Conservation (phyloP, 805 yeast genomes). For the Wickerhamomyces bisporus region DNA sequence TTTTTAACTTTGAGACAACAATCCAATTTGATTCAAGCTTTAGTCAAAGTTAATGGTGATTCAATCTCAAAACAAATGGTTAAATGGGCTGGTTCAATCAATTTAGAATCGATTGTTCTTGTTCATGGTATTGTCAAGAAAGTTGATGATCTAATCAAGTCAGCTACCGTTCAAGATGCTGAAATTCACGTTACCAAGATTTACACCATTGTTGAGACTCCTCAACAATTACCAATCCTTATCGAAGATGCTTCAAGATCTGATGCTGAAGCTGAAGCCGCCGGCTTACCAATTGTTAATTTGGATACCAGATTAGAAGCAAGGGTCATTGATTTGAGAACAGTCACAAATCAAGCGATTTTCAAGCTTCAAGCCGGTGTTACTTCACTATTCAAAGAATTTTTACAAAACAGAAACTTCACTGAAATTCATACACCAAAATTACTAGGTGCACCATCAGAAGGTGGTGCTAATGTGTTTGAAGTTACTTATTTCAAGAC, state of each 20-base stretch:
- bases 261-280: slow-evolving; percentile 89
- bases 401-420: slow-evolving; percentile 60
- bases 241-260: slow-evolving; percentile 96
- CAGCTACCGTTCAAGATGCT: slow-evolving; percentile 86
- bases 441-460: slow-evolving; percentile 90
- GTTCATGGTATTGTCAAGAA: slow-evolving; percentile 82
- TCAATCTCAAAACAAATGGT: slow-evolving; percentile 90
- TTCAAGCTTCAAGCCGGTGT: slow-evolving; percentile 93
- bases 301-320: slow-evolving; percentile 94
- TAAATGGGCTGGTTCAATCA: slow-evolving; percentile 87
- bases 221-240: slow-evolving; percentile 86
- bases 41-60: slow-evolving; percentile 70
- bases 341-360: slow-evolving; percentile 95
- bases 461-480: slow-evolving; percentile 97
- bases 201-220: slow-evolving; percentile 78
- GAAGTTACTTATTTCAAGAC: slow-evolving; percentile 90
- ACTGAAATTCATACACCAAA: slow-evolving; percentile 96
- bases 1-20: slow-evolving; percentile 93
- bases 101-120: slow-evolving; percentile 85
- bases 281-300: slow-evolving; percentile 89
- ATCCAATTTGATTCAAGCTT: slow-evolving; percentile 73
- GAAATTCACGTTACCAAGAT: slow-evolving; percentile 78
- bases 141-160: slow-evolving; percentile 80
- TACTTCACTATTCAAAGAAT: slow-evolving; percentile 84
- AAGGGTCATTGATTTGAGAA: slow-evolving; percentile 94